These are phyloP conservation scores for Kodamaea suecica DNA, from an alignment of 1,139 yeast species.

Conservation along the genomic window DNA sequence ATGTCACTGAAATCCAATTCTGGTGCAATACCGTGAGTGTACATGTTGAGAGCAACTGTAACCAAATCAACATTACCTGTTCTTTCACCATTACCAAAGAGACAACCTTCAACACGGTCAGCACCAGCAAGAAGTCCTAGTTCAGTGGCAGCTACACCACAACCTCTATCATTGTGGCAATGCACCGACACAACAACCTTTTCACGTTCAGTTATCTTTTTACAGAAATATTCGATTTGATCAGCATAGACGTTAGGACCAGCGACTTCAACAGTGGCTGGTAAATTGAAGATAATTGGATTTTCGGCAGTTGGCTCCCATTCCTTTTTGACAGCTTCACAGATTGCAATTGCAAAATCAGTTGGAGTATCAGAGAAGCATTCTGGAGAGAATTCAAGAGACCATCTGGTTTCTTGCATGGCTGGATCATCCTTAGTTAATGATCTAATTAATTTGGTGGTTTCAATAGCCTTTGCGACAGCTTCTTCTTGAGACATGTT, in stretches of 20 bases:
- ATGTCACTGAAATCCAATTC: slow-evolving; percentile 45
- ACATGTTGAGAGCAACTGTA: slow-evolving; percentile 46
- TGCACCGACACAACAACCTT: slow-evolving; percentile 46
- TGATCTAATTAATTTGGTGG: slow-evolving; percentile 38
- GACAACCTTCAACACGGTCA: slow-evolving; percentile 50
- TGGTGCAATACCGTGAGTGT: slow-evolving; percentile 47
- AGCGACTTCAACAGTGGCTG: slow-evolving; percentile 50
- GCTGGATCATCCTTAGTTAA: slow-evolving; percentile 44
- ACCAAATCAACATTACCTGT: slow-evolving; percentile 51
- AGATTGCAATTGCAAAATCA: slow-evolving; percentile 43
- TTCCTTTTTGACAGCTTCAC: slow-evolving; percentile 46
- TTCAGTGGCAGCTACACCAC: slow-evolving; percentile 51
- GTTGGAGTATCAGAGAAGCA: slow-evolving; percentile 45
- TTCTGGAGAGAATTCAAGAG: slow-evolving; percentile 47
- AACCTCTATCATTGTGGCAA: slow-evolving; percentile 50
- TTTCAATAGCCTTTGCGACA: slow-evolving; percentile 39
- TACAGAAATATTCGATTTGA: slow-evolving; percentile 47
- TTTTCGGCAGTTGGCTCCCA: slow-evolving; percentile 44
- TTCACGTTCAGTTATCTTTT: slow-evolving; percentile 41
- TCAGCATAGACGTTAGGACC: slow-evolving; percentile 50
- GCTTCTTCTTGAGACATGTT: slow-evolving; percentile 43
- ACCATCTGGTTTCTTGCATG: slow-evolving; percentile 43
- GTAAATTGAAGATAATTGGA: slow-evolving; percentile 47
- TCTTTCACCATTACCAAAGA: slow-evolving; percentile 50
- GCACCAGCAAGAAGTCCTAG: slow-evolving; percentile 50